Evolutionary conservation across 1,139 yeast genomes (phyloP).

Genomic region (Protomyces pachydermus): DNA sequence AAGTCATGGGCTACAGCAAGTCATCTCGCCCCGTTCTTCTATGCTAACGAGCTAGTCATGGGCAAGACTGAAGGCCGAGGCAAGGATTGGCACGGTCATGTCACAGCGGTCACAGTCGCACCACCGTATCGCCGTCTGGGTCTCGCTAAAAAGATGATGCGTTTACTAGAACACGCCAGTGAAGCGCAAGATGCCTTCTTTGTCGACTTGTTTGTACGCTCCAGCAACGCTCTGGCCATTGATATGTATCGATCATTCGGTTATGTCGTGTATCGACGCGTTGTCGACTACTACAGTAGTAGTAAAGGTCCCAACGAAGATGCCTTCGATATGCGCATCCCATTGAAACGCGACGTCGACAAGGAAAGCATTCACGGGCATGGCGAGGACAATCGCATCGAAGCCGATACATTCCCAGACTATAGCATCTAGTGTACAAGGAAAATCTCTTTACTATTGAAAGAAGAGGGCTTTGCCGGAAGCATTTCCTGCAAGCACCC

Average conservation of each 20-base stretch:
- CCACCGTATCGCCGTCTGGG: slow-evolving; percentile 79
- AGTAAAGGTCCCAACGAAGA: slow-evolving; percentile 62
- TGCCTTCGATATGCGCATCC: slow-evolving; percentile 59
- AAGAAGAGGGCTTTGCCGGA: slow-evolving; percentile 58
- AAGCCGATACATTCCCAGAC: slow-evolving; percentile 32
- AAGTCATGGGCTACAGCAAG: slow-evolving; percentile 21
- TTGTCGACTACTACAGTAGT: slow-evolving; percentile 77
- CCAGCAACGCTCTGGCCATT: slow-evolving; percentile 73
- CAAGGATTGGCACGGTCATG: slow-evolving; percentile 92
- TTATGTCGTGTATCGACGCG: slow-evolving; percentile 76
- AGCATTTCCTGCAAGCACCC: slow-evolving; percentile 92
- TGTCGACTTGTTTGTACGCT: slow-evolving; percentile 84
- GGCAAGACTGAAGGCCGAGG: slow-evolving; percentile 91
- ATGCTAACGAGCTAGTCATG: slow-evolving; percentile 49
- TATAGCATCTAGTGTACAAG: background rate
- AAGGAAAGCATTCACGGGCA: slow-evolving; percentile 36
- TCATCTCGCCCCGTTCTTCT: background rate
- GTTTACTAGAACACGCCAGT: slow-evolving; percentile 65
- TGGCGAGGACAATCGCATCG: slow-evolving; percentile 34
- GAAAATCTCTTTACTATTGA: background rate
- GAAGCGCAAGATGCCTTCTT: slow-evolving; percentile 65
- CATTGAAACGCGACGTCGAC: slow-evolving; percentile 53
- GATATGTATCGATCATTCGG: slow-evolving; percentile 81
- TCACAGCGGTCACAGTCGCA: slow-evolving; percentile 90
- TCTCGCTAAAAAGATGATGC: slow-evolving; percentile 66